These are phyloP conservation scores for Coffea canephora DNA, from an alignment of 257 asterid species.

Conservation along the genomic window DNA sequence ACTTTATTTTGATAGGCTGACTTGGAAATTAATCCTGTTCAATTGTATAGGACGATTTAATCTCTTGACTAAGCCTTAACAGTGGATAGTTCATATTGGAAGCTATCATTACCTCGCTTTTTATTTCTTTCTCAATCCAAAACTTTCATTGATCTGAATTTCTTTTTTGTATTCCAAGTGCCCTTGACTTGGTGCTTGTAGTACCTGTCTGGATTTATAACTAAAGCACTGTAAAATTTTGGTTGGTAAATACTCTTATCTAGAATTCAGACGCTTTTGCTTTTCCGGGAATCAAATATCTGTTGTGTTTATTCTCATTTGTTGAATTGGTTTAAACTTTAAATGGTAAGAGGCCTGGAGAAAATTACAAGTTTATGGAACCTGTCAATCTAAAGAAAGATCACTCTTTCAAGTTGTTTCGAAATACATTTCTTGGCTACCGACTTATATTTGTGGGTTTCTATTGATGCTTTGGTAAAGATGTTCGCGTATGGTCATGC, in stretches of 20 bases:
- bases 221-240: neutral
- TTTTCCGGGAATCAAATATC: neutral
- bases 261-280: neutral
- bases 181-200: conserved; percentile 2
- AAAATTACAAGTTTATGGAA: neutral
- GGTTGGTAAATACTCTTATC: neutral
- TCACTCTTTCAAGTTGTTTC: neutral
- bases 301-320: neutral
- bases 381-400: neutral
- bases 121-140: neutral
- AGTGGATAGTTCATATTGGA: conserved; percentile 6
- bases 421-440: neutral
- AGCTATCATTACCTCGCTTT: neutral
- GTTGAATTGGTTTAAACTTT: neutral
- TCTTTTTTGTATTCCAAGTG: neutral
- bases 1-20: neutral
- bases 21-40: conserved; percentile 9
- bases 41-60: conserved; percentile 17
- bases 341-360: neutral
- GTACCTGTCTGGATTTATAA: neutral
- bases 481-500: neutral
- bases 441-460: neutral
- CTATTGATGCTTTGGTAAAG: neutral
- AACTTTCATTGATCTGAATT: neutral
- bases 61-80: conserved; percentile 6